Conservation (phyloP, 495 filamentous ascomycete species). For the Penicillium paradoxum region DNA sequence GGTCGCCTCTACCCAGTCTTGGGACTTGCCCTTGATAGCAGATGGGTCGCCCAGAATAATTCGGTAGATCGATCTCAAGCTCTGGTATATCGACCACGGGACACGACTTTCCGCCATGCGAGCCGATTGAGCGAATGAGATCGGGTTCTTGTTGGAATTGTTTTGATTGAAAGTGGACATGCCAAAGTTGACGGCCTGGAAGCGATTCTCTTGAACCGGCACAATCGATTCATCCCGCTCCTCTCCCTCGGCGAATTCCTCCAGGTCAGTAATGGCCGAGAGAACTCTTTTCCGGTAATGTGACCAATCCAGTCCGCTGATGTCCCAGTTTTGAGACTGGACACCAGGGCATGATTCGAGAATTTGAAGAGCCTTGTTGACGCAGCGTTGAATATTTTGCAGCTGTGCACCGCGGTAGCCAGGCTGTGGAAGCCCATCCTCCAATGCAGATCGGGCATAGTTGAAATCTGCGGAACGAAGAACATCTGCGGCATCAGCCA, state of each 20-base stretch:
- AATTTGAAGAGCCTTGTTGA: conserved; percentile 57
- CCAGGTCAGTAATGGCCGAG: conserved; percentile 60
- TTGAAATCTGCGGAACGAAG: conserved; percentile 71
- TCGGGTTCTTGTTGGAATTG: conserved; percentile 22
- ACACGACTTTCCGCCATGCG: conserved; percentile 75
- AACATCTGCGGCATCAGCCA: conserved; percentile 56
- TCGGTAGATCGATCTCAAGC: conserved; percentile 66
- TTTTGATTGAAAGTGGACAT: conserved; percentile 24
- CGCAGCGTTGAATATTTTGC: conserved; percentile 63
- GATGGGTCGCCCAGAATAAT: conserved; percentile 65
- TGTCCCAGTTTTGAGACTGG: conserved; percentile 64
- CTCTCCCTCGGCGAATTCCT: conserved; percentile 68
- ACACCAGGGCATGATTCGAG: conserved; percentile 67
- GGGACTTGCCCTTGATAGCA: conserved; percentile 62
- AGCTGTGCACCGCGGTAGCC: conserved; percentile 69
- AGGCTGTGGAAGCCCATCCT: conserved; percentile 52
- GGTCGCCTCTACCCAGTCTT: conserved; percentile 86
- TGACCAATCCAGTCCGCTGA: conserved; percentile 68
- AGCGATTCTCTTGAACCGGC: conserved; percentile 31
- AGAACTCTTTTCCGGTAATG: conserved; percentile 67
- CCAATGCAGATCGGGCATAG: conserved; percentile 54
- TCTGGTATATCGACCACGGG: conserved; percentile 82
- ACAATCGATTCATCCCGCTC: conserved; percentile 35
- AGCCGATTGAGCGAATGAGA: conserved; percentile 55
- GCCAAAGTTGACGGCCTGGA: conserved; percentile 53